phyloP scores from a whole-genome alignment of 2,329 filamentous ascomycete species.

The Fusarium sp. region DNA sequence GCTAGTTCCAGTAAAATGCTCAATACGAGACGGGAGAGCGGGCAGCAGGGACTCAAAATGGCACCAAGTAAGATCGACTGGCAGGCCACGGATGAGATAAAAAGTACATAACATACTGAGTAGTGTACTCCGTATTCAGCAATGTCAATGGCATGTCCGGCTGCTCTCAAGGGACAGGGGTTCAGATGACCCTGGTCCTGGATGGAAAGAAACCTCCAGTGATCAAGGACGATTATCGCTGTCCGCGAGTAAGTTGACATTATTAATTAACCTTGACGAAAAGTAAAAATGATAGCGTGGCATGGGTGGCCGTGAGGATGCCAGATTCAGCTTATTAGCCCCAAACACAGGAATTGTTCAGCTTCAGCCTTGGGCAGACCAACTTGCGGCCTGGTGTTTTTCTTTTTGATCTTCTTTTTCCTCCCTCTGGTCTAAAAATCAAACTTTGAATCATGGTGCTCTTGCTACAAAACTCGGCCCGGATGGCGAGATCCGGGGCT shows the following conservation, averaged over 20 bases:
- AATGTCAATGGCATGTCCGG: conserved; percentile 39
- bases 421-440: conserved; percentile 1
- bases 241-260: conserved; percentile 26
- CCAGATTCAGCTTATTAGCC: conserved; percentile 30
- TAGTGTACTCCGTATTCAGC: conserved; percentile 4
- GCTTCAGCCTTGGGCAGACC: conserved; percentile 37
- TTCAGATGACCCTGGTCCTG: conserved; percentile 28
- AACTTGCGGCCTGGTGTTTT: conserved; percentile 20
- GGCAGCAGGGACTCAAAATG: conserved; percentile 17
- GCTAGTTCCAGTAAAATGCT: conserved; percentile 27
- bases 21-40: conserved; percentile 23
- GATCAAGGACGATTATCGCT: conserved; percentile 31
- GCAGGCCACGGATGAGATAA: conserved; percentile 41
- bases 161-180: conserved; percentile 35
- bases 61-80: conserved; percentile 42
- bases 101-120: background rate
- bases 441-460: conserved; percentile 26
- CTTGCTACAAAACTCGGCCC: conserved; percentile 31
- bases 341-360: conserved; percentile 30
- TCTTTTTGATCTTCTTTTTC: conserved; percentile 9
- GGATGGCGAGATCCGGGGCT: conserved; percentile 33
- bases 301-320: conserved; percentile 26
- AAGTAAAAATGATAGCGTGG: conserved; percentile 25
- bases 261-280: conserved; percentile 7
- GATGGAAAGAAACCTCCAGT: conserved; percentile 28